Conservation (phyloP, 805 yeast species). For the Saccharomyces eubayanus region DNA sequence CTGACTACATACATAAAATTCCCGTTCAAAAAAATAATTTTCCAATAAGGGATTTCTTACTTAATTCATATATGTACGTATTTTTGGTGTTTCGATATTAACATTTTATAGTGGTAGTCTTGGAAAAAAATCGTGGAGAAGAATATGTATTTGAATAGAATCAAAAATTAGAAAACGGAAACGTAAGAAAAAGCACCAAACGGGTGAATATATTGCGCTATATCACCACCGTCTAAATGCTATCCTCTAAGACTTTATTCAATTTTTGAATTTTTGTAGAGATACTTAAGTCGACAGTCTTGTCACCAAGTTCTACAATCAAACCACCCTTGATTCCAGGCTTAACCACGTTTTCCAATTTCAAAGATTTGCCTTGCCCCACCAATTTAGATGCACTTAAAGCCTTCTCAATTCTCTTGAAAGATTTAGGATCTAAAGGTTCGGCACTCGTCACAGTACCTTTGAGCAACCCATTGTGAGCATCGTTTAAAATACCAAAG, state of each 20-base stretch:
- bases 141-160: not conserved
- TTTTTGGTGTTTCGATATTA: not conserved
- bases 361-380: slow-evolving; percentile 78
- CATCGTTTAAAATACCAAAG: slow-evolving; percentile 73
- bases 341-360: slow-evolving; percentile 72
- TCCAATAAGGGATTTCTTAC: not conserved
- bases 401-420: slow-evolving; percentile 71
- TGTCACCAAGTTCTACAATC: slow-evolving; percentile 92
- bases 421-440: slow-evolving; percentile 72
- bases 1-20: too few species aligned
- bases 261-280: slow-evolving; percentile 77
- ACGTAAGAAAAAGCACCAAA: not conserved
- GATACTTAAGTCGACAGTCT: slow-evolving; percentile 88
- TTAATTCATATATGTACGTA: not conserved
- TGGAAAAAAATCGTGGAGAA: not conserved
- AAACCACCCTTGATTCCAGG: slow-evolving; percentile 94
- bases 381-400: slow-evolving; percentile 72
- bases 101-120: not conserved
- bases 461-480: slow-evolving; percentile 85
- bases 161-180: not conserved
- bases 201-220: slow-evolving; percentile 2
- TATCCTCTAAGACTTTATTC: slow-evolving; percentile 80
- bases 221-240: slow-evolving; percentile 44
- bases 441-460: slow-evolving; percentile 85
- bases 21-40: too few species aligned